Percentiles rank a stretch among this genome's conserved stretches.
phyloP scores from a whole-genome alignment of 2,329 filamentous ascomycete genomes.

The Parastagonospora nodorum region DNA sequence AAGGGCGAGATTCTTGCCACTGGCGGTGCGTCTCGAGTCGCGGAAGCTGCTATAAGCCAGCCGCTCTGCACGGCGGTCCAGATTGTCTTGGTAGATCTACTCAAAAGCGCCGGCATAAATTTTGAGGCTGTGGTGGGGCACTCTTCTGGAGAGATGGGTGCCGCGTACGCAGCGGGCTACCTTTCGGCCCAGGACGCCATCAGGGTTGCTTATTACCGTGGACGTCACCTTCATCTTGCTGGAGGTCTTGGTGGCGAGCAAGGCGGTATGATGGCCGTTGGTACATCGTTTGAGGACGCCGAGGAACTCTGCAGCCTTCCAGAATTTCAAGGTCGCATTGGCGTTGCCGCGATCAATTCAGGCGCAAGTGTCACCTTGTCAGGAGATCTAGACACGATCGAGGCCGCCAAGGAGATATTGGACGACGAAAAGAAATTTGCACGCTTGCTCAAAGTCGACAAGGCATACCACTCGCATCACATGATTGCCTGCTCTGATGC shows the following conservation, averaged over 20 bases:
- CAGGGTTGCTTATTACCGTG: constrained; percentile 29
- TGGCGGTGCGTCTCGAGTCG: too few relatives aligned
- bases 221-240: too few relatives aligned
- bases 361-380: constrained; percentile 49
- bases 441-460: constrained; percentile 48
- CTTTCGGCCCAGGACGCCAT: constrained; percentile 20
- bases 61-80: constrained; percentile 47
- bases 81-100: too few relatives aligned
- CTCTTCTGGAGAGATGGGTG: constrained; percentile 48
- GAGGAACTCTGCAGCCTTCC: neutral
- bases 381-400: constrained; percentile 47
- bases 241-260: too few relatives aligned
- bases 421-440: constrained; percentile 45
- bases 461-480: constrained; percentile 49
- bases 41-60: constrained; percentile 28
- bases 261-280: constrained; percentile 8
- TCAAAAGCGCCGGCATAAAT: too few relatives aligned
- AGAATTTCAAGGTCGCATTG: neutral
- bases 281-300: constrained; percentile 1
- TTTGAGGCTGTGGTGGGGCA: constrained; percentile 49
- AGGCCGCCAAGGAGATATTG: constrained; percentile 35
- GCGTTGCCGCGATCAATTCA: constrained; percentile 10
- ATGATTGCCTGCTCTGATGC: constrained; percentile 1
- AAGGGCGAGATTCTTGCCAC: too few relatives aligned
- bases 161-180: constrained; percentile 42